Evolutionary conservation across 495 filamentous ascomycete genomes (phyloP).

Genomic region (Astrothelium macrocarpum): DNA sequence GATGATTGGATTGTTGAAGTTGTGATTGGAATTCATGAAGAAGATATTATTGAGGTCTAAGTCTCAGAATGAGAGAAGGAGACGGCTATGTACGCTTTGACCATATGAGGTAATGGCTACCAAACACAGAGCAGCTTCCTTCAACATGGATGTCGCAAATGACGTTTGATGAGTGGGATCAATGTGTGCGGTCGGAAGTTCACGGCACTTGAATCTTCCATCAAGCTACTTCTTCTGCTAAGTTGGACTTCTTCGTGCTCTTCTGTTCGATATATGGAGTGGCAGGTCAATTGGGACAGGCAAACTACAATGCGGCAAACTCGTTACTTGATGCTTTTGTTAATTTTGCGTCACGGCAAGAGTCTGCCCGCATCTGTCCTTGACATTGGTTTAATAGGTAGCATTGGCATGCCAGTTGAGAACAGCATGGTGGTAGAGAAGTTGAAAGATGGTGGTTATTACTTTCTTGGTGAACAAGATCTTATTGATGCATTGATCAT

Average conservation of each 20-base stretch:
- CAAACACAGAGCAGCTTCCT: no score
- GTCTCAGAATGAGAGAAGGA: no score
- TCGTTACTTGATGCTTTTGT: neutral
- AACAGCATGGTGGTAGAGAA: neutral
- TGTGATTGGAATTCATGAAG: no score
- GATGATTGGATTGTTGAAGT: neutral
- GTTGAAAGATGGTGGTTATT: neutral
- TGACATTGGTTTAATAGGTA: neutral
- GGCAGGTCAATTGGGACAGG: neutral
- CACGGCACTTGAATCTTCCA: neutral
- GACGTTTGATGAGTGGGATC: neutral
- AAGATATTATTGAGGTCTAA: no score
- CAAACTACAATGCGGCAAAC: neutral
- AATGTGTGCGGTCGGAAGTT: neutral
- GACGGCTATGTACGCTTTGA: no score
- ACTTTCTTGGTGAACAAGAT: neutral
- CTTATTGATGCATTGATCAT: neutral
- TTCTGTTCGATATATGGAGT: neutral
- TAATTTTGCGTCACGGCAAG: neutral
- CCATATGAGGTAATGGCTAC: no score
- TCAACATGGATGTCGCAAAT: no score
- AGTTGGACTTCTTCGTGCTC: neutral
- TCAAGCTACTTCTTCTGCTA: neutral
- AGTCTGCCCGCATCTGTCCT: neutral
- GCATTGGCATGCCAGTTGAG: neutral